These are phyloP conservation scores for Trifolium dubium DNA, from an alignment of 306 rosid species.

Conservation along the genomic window DNA sequence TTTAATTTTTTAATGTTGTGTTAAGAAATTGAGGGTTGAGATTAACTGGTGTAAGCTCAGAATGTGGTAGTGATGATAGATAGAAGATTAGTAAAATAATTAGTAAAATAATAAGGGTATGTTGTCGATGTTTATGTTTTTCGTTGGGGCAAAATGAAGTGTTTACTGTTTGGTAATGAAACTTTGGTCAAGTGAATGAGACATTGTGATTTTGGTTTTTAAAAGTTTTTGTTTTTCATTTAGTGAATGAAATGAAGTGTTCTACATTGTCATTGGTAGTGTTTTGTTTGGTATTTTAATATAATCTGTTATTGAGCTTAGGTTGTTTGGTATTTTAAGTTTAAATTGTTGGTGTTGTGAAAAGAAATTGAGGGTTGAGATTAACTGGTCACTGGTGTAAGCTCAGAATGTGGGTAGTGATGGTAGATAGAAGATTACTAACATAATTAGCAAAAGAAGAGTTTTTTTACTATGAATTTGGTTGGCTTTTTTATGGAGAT, in stretches of 20 bases:
- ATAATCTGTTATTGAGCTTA: background rate
- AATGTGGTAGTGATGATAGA: background rate
- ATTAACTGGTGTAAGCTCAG: background rate
- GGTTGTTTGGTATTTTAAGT: background rate
- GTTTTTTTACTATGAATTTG: background rate
- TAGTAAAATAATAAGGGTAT: background rate
- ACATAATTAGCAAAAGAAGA: background rate
- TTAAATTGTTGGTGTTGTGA: background rate
- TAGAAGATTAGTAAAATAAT: background rate
- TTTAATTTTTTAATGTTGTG: background rate
- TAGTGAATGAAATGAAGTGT: background rate
- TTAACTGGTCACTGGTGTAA: background rate
- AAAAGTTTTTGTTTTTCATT: background rate
- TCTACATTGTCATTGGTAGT: background rate
- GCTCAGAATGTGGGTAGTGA: background rate
- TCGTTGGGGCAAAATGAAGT: no score
- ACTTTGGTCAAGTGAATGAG: no score
- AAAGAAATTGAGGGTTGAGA: no score
- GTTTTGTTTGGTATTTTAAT: background rate
- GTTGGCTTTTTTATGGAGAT: no score
- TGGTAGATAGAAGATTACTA: background rate
- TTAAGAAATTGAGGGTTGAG: no score
- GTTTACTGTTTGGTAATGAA: no score
- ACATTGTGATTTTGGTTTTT: no score
- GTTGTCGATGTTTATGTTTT: background rate